Evolutionary conservation across 176 grass and related monocot species (phyloP).

Genomic region (Saccharum officinarum): DNA sequence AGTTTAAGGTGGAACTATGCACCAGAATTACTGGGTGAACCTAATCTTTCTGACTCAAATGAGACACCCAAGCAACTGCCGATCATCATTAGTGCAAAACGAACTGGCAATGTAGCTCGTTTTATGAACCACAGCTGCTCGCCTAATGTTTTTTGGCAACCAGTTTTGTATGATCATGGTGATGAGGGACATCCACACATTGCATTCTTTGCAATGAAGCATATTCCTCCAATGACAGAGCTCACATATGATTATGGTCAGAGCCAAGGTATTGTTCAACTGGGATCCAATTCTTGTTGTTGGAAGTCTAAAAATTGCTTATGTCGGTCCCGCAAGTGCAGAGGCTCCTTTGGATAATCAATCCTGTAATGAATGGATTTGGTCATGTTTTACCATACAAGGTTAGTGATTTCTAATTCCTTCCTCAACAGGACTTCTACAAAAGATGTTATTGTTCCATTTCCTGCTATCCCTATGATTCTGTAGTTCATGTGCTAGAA

Average conservation of each 20-base stretch:
- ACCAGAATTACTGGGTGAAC: slow-evolving; percentile 67
- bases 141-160: slow-evolving; percentile 80
- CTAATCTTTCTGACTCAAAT: slow-evolving; percentile 45
- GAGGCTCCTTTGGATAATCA: slow-evolving; percentile 54
- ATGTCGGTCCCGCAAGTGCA: slow-evolving; percentile 62
- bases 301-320: slow-evolving; percentile 54
- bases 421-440: neutral
- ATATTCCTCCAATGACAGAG: slow-evolving; percentile 86
- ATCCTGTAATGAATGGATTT: neutral
- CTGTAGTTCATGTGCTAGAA: too few species aligned
- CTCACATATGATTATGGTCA: slow-evolving; percentile 83
- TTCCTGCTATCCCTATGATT: too few species aligned
- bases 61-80: slow-evolving; percentile 46
- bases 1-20: slow-evolving; percentile 74
- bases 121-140: slow-evolving; percentile 91
- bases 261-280: slow-evolving; percentile 36
- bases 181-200: slow-evolving; percentile 64
- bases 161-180: slow-evolving; percentile 68
- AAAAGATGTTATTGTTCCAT: neutral
- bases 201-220: slow-evolving; percentile 74
- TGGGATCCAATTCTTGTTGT: slow-evolving; percentile 23
- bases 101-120: slow-evolving; percentile 59
- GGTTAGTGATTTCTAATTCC: slow-evolving; percentile 30
- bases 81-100: slow-evolving; percentile 65
- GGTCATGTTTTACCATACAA: slow-evolving; percentile 17